phyloP scores from a whole-genome alignment of 805 yeast genomes.

The Monosporozyma solicola region DNA sequence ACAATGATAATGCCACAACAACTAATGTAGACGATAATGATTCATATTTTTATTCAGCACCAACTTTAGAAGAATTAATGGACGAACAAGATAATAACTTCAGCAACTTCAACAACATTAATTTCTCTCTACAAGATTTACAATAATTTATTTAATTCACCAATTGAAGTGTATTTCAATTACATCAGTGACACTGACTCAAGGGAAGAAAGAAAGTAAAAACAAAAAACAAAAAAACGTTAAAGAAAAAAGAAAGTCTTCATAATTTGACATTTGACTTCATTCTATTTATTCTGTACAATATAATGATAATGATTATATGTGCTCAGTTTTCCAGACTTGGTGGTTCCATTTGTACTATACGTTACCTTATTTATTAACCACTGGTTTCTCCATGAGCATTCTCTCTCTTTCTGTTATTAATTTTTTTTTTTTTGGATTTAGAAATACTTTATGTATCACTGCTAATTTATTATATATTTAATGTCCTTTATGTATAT shows the following conservation, averaged over 20 bases:
- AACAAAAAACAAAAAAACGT: too few relatives aligned
- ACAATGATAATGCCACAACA: slow-evolving; percentile 1
- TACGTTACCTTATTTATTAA: background rate
- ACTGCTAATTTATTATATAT: background rate
- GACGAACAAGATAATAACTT: slow-evolving; percentile 21
- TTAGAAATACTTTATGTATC: background rate
- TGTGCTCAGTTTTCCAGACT: background rate
- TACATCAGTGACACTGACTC: too few relatives aligned
- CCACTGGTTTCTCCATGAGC: background rate
- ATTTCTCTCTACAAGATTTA: background rate
- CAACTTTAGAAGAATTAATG: slow-evolving; percentile 28
- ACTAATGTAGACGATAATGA: slow-evolving; percentile 1
- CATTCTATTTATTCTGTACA: background rate
- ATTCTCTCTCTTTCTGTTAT: background rate
- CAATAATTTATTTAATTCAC: background rate
- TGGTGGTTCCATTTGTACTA: background rate
- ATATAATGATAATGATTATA: background rate
- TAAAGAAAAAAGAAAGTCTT: too few relatives aligned
- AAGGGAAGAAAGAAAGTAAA: too few relatives aligned
- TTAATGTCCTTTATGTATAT: background rate
- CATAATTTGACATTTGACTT: background rate
- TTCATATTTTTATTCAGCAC: slow-evolving; percentile 16
- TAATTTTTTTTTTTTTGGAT: background rate
- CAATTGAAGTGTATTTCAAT: too few relatives aligned
- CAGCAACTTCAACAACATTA: background rate